Conservation (phyloP, 352 stramenopile species). For the Phytophthora vignae region DNA sequence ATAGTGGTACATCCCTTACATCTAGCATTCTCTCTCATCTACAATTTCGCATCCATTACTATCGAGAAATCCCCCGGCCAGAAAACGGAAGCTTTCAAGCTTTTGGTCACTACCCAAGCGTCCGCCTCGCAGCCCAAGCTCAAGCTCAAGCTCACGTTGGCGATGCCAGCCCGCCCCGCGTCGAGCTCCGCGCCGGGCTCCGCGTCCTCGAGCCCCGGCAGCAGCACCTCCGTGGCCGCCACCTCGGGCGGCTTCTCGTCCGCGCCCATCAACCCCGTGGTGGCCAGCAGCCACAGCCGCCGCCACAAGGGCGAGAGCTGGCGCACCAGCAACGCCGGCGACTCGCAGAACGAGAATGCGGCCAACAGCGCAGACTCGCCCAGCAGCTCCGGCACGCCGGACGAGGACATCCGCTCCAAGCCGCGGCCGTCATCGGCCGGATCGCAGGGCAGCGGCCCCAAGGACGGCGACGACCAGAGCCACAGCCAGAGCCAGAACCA, state of each 20-base stretch:
- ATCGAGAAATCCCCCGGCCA: background rate
- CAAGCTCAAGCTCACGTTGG: background rate
- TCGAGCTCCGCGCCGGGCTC: constrained; percentile 1
- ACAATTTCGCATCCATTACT: background rate
- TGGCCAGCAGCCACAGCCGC: constrained; percentile 36
- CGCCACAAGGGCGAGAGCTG: constrained; percentile 32
- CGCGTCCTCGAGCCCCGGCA: constrained; percentile 1
- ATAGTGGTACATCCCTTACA: background rate
- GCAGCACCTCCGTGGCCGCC: background rate
- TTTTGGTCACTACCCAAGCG: background rate
- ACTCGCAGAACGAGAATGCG: constrained; percentile 18
- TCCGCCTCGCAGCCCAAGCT: background rate
- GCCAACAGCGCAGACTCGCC: constrained; percentile 16
- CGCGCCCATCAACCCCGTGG: constrained; percentile 41
- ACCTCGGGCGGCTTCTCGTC: constrained; percentile 52
- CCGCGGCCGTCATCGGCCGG: constrained; percentile 5
- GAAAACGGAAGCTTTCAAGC: constrained; percentile 11
- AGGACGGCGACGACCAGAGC: constrained; percentile 1
- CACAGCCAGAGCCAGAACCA: background rate
- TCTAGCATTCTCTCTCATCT: too few species aligned
- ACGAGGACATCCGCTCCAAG: constrained; percentile 42
- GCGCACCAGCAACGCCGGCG: constrained; percentile 8
- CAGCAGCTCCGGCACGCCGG: constrained; percentile 33
- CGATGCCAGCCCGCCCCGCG: constrained; percentile 1
- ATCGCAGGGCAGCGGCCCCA: constrained; percentile 14